phyloP scores from a whole-genome alignment of 225 moss, liverwort and hornwort genomes.

The Rhytidiadelphus loreus region DNA sequence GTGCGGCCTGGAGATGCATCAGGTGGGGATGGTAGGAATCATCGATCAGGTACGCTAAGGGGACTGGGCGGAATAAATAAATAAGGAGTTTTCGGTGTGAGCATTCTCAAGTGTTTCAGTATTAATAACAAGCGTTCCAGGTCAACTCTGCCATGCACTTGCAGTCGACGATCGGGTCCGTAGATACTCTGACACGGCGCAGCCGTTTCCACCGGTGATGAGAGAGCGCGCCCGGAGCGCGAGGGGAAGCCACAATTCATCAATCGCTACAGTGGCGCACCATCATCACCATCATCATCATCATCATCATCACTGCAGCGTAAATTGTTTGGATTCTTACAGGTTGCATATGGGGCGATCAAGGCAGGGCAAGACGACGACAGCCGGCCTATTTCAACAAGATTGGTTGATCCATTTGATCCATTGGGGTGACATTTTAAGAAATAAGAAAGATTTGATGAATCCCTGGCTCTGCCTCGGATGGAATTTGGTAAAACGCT shows the following conservation, averaged over 20 bases:
- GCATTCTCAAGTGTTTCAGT: neutral
- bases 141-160: conserved; percentile 14
- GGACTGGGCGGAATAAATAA: neutral
- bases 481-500: neutral
- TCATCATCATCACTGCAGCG: neutral
- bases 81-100: neutral
- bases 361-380: neutral
- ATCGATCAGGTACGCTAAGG: neutral
- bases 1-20: neutral
- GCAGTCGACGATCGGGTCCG: neutral
- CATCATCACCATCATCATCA: no score
- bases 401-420: neutral
- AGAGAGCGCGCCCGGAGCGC: neutral
- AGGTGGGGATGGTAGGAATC: neutral
- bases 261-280: neutral
- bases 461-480: neutral
- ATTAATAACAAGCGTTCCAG: neutral
- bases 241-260: neutral
- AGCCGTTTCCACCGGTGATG: neutral
- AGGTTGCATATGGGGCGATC: neutral
- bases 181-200: conserved; percentile 5
- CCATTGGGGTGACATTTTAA: neutral
- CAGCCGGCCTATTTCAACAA: neutral
- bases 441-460: neutral
- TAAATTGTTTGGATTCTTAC: neutral